phyloP scores from a whole-genome alignment of 1,284 basidiomycete species.

The Ustilago bromivora region DNA sequence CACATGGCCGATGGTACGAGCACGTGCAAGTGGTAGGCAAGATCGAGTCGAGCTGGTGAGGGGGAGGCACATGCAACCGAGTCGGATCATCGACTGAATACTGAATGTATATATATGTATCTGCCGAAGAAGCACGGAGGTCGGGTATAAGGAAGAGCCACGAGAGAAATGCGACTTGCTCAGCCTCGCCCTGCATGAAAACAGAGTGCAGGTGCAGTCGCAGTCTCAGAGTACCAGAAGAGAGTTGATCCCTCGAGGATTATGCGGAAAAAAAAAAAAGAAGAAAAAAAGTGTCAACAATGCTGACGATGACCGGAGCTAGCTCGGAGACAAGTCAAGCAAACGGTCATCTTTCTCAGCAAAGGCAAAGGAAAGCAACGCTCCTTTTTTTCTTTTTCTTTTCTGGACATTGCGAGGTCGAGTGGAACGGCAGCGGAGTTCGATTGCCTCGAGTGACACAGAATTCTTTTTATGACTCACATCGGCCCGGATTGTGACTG shows the following conservation, averaged over 20 bases:
- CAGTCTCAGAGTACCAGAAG: neutral
- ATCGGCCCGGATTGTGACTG: too few relatives aligned
- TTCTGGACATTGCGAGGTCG: neutral
- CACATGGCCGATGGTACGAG: slow-evolving; percentile 4
- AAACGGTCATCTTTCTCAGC: slow-evolving; percentile 6
- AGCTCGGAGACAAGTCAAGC: slow-evolving; percentile 1
- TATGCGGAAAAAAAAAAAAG: neutral
- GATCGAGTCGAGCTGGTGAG: neutral
- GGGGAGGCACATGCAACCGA: too few relatives aligned
- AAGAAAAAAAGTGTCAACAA: neutral
- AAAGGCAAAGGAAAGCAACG: neutral
- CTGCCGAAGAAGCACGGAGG: neutral
- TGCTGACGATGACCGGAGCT: neutral
- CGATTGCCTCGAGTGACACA: neutral
- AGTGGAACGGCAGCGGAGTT: neutral
- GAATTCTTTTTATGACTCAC: neutral
- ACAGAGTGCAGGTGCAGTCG: neutral
- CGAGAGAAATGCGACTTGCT: slow-evolving; percentile 1
- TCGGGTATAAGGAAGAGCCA: slow-evolving; percentile 1
- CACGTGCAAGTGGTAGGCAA: neutral
- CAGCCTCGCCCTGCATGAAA: neutral
- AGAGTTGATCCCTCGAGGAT: neutral
- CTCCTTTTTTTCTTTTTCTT: too few relatives aligned
- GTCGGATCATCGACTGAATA: too few relatives aligned
- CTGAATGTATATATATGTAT: neutral